Conservation (phyloP, 2,329 filamentous ascomycete species). For the Didymella glomerata region DNA sequence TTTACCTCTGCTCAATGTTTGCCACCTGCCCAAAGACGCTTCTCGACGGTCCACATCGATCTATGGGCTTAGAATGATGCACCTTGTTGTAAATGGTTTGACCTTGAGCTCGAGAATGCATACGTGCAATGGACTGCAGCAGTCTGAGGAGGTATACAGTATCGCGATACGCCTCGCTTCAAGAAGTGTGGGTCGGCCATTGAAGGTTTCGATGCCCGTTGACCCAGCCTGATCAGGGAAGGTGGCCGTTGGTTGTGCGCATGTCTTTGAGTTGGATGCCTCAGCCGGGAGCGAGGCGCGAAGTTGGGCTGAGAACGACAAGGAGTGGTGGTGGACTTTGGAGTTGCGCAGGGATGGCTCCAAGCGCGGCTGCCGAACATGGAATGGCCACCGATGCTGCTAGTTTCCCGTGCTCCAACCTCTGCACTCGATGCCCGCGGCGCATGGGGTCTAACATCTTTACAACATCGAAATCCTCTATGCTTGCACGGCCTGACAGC, state of each 20-base stretch:
- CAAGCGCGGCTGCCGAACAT: constrained; percentile 28
- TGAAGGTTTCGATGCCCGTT: constrained; percentile 16
- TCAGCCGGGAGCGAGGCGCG: constrained; percentile 11
- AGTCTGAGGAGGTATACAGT: background rate
- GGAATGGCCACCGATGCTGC: constrained; percentile 27
- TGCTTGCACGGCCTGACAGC: constrained; percentile 30
- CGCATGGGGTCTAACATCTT: constrained; percentile 39
- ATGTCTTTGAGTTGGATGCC: constrained; percentile 6
- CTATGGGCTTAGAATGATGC: background rate
- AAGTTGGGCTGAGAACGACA: constrained; percentile 19
- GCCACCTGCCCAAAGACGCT: background rate
- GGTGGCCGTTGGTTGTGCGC: background rate
- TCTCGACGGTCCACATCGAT: background rate
- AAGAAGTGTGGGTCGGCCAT: constrained; percentile 22
- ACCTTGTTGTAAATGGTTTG: background rate
- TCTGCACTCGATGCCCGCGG: constrained; percentile 28
- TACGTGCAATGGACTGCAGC: background rate
- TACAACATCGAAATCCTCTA: constrained; percentile 42
- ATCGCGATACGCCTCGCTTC: constrained; percentile 18
- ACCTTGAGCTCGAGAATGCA: background rate
- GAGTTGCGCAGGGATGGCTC: constrained; percentile 28
- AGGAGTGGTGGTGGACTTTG: constrained; percentile 12
- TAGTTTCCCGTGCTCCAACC: constrained; percentile 39
- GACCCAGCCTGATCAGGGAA: constrained; percentile 15
- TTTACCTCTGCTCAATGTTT: background rate